Evolutionary conservation across 768 basidiomycete genomes (phyloP).

Genomic region (Tremella mesenterica): DNA sequence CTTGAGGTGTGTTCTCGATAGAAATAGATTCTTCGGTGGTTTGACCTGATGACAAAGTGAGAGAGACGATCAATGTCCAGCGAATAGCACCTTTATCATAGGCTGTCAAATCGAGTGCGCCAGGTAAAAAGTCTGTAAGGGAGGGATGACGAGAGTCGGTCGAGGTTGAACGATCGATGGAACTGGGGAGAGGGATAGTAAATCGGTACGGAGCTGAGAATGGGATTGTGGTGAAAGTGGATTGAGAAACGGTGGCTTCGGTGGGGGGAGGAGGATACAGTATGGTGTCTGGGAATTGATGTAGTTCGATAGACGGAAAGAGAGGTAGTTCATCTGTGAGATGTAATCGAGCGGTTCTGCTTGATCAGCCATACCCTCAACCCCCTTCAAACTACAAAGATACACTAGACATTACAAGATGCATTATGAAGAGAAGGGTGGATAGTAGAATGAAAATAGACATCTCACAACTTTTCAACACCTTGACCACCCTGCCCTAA

Average conservation of each 20-base stretch:
- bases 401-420: too few species aligned
- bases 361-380: neutral
- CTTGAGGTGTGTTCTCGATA: conserved; percentile 32
- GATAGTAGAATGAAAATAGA: neutral
- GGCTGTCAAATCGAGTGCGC: conserved; percentile 31
- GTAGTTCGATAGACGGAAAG: conserved; percentile 16
- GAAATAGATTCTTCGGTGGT: conserved; percentile 12
- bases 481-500: conserved; percentile 21
- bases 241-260: neutral
- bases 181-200: conserved; percentile 24
- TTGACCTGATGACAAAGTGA: conserved; percentile 9
- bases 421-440: too few species aligned
- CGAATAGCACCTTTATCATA: conserved; percentile 28
- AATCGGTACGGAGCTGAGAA: conserved; percentile 32
- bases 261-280: conserved; percentile 17
- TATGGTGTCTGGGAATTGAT: conserved; percentile 10
- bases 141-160: too few species aligned
- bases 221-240: conserved; percentile 9
- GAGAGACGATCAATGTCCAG: conserved; percentile 23
- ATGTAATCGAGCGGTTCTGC: conserved; percentile 23
- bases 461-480: conserved; percentile 21
- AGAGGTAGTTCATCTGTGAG: conserved; percentile 25
- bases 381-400: neutral
- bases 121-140: conserved; percentile 19
- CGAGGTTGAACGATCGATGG: too few species aligned